Base-by-base conservation (phyloP, 2,329 filamentous ascomycete species). In the Fusarium zealandicum region DNA sequence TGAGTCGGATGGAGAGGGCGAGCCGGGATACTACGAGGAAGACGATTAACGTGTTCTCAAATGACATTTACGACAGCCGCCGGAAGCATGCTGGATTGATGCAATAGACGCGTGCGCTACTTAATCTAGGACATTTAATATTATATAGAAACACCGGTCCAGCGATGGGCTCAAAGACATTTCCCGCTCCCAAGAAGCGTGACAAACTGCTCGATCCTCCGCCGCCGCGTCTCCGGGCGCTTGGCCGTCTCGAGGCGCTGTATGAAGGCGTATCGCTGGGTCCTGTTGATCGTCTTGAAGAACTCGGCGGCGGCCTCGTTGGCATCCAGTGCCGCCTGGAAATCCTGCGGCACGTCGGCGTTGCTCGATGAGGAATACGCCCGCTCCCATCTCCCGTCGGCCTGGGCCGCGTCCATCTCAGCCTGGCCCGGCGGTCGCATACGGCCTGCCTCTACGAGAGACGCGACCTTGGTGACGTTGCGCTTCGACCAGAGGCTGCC, bases 401-500 rank as follows among this genome's bases (percentile, higher is more conserved):
- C 73, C 68, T 80, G 82, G 0, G 84, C 84, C 1, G 78, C 76
- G 6, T 84, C 79, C 3, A 87, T 75, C 33, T 80, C 80, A 1
- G 70, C 75, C 33, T 77, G 63, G 0, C 83, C 84, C 0, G 78
- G 69, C 0, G 74, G 72, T 0, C 71, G 71, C 78, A 87, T 84
- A 1, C 78, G 75, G 0, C 78, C 80, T 8, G 77, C 70, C 1
- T 69, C 66, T 1, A 75, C 69, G 3, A 88, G 69, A 5, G 62
- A 64, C 0, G 71, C 75, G 6, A 85, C 75, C 13, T 82, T 80
- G 9, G 71, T 72, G 3, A 86, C 82, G 61, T 88, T 88, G 35
- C 83, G 80, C 54, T 79, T 76, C 3, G 83, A 87, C 84, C 84
- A 87, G 6, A 82, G 65, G 62, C 82, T 85, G 28, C 76, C 78